Percentiles rank a stretch among this genome's conserved stretches.
Conservation (phyloP, 306 rosid species). For the Ormosia emarginata region DNA sequence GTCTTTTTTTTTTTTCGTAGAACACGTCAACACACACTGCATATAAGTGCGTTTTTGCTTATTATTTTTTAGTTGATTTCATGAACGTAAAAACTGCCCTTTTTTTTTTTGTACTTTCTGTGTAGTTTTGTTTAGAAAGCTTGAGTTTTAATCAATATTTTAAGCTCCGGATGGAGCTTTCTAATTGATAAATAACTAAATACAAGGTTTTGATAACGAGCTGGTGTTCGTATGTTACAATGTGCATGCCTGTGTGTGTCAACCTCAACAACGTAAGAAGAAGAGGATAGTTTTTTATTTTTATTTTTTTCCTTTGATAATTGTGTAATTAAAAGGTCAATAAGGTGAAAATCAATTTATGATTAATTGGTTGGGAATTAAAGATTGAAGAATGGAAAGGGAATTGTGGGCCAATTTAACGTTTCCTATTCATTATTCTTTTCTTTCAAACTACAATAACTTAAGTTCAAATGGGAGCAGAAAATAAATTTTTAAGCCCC, state of each 20-base stretch:
- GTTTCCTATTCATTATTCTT: neutral
- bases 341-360: neutral
- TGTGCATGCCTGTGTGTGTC: neutral
- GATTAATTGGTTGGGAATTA: neutral
- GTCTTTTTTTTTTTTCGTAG: neutral
- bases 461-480: neutral
- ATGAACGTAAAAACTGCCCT: neutral
- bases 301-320: neutral
- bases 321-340: neutral
- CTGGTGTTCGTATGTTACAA: neutral
- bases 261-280: neutral
- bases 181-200: neutral
- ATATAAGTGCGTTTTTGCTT: neutral
- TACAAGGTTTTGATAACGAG: neutral
- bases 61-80: neutral
- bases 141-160: neutral
- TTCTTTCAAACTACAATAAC: neutral
- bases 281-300: neutral
- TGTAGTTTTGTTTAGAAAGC: neutral
- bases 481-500: neutral
- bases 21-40: neutral
- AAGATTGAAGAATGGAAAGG: constrained; percentile 16
- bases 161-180: neutral
- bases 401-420: neutral
- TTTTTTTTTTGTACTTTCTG: neutral